phyloP scores from a whole-genome alignment of 768 basidiomycete genomes.

The Psilocybe azurescens region DNA sequence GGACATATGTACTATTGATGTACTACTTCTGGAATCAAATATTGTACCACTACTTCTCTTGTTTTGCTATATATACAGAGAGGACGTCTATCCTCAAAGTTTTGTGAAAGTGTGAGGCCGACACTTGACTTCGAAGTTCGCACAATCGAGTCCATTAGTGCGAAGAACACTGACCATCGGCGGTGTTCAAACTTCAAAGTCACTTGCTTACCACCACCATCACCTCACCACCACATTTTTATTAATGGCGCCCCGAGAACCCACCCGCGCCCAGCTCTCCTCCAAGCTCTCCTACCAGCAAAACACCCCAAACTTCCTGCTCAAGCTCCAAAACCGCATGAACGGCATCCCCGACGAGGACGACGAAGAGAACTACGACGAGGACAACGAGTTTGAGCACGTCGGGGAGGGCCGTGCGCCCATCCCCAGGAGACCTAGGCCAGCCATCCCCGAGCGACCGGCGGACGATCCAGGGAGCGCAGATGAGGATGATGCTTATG shows the following conservation, averaged over 20 bases:
- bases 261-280: constrained; percentile 73
- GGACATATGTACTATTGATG: too few relatives aligned
- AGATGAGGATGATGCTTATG: constrained; percentile 61
- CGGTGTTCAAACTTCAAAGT: background rate
- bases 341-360: constrained; percentile 59
- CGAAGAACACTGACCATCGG: background rate
- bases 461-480: constrained; percentile 74
- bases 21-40: too few relatives aligned
- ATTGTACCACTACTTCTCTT: too few relatives aligned
- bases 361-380: constrained; percentile 38
- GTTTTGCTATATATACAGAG: background rate
- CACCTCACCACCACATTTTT: background rate
- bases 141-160: too few relatives aligned
- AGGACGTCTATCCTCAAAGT: background rate
- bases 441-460: constrained; percentile 72
- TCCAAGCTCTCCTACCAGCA: constrained; percentile 69
- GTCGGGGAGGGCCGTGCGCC: constrained; percentile 73
- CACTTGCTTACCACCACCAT: background rate
- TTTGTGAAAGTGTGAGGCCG: too few relatives aligned
- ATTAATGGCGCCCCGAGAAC: constrained; percentile 61
- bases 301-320: constrained; percentile 66
- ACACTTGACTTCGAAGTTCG: too few relatives aligned
- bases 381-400: constrained; percentile 60
- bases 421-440: constrained; percentile 77
- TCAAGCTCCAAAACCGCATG: constrained; percentile 66